Base-by-base conservation (phyloP, 2,329 filamentous ascomycete genomes). In the Pseudodiploospora longispora region DNA sequence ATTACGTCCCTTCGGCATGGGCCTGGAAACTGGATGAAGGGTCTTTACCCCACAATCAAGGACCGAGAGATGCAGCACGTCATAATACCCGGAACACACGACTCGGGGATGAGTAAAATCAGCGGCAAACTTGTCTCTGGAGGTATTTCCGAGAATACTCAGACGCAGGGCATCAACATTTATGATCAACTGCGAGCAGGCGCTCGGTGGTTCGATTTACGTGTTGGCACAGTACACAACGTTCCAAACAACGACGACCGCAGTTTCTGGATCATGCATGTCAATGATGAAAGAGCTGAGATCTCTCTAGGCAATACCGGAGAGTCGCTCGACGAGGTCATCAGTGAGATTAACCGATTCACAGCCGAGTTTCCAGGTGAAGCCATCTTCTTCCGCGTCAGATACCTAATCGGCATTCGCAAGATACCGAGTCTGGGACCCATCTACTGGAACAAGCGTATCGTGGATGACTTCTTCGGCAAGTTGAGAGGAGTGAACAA, bases 71-170 rank as follows among this genome's bases (percentile, higher is more conserved):
- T 75, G 0, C 65, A 66, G 41, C 63, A 72, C 30, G 59, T 75
- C 12, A 61, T 67, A 40, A 67, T 75, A 60, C 71, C 71, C 0
- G 71, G 70, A 6, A 64, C 68, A 4, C 70, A 75, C 47, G 69
- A 74, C 46, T 60, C 69, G 0, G 71, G 70, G n/a, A 74, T 75
- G 69, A 65, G 61, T 27, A 59, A 48, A 1, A 69, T 70, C 47
- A 64, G 56, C 10, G 44, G 52, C 38, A 50, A 55, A 10, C 67
- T 69, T 4, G 32, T 35, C 2, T 57, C 61, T 32, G 57, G 67
- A 8, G 68, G 65, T 4, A 56, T 56, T 12, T 54, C 56, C n/a
- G 48, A 55, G 8, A 72, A 73, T 44, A 71, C 65, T 1, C 64
- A 70, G 46, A 70, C 67, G 0, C 72, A 75, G 41, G 64, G 64